A percentile compares a stretch with the other conserved stretches of the same genome.
Conservation (phyloP, 148 eudicot genomes). For the Cornus kousa region DNA sequence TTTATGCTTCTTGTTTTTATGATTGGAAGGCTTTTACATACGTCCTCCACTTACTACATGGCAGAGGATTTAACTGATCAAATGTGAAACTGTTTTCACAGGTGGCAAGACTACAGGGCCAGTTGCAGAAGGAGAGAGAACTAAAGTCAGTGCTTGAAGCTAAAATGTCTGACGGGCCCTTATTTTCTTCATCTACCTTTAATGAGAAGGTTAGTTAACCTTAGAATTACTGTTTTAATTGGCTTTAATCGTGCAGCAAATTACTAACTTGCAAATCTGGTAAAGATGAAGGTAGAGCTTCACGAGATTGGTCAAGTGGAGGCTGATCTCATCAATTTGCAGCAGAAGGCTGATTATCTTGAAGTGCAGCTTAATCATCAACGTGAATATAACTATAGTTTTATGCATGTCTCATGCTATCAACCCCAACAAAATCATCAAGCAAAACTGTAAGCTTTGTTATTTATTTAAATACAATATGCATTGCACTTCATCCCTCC, state of each 20-base stretch:
- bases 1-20: background rate
- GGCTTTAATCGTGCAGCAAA: constrained; percentile 5
- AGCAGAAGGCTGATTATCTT: constrained; percentile 66
- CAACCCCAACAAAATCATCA: constrained; percentile 31
- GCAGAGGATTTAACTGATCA: background rate
- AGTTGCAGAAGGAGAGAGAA: constrained; percentile 74
- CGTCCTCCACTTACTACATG: constrained; percentile 2
- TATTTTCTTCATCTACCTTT: constrained; percentile 27
- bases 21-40: background rate
- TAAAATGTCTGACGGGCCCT: constrained; percentile 29
- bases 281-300: constrained; percentile 50
- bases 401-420: constrained; percentile 28
- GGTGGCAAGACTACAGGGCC: constrained; percentile 72
- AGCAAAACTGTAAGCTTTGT: constrained; percentile 39
- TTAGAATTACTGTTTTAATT: background rate
- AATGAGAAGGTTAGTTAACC: constrained; percentile 61
- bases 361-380: constrained; percentile 52
- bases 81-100: constrained; percentile 22
- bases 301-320: constrained; percentile 58
- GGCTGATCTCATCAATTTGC: constrained; percentile 51
- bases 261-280: constrained; percentile 12
- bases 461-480: background rate
- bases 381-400: constrained; percentile 43
- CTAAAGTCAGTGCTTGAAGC: constrained; percentile 62
- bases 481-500: background rate